These are phyloP conservation scores for Blumeria hordei DNA, from an alignment of 2,329 filamentous ascomycete genomes.

Conservation along the genomic window DNA sequence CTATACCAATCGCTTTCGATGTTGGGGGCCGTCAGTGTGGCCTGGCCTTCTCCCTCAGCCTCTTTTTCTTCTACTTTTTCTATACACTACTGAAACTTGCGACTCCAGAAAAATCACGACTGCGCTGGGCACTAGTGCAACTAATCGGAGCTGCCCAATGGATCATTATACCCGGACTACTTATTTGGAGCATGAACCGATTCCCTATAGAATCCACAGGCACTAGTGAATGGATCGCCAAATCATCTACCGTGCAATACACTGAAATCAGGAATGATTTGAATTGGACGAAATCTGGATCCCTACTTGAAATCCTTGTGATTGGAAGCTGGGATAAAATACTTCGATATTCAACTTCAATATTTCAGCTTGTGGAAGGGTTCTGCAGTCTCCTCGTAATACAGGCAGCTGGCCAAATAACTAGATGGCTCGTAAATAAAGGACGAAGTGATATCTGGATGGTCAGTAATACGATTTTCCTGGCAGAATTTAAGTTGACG, in stretches of 20 bases:
- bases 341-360: conserved; percentile 70
- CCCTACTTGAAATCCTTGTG: conserved; percentile 54
- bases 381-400: conserved; percentile 95
- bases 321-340: conserved; percentile 77
- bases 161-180: conserved; percentile 58
- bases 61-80: conserved; percentile 76
- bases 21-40: conserved; percentile 88
- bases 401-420: conserved; percentile 82
- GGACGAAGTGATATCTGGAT: conserved; percentile 92
- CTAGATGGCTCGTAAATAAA: conserved; percentile 79
- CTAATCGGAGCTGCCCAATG: conserved; percentile 58
- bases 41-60: conserved; percentile 71
- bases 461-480: conserved; percentile 27
- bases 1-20: conserved; percentile 92
- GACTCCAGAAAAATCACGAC: conserved; percentile 54
- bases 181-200: conserved; percentile 89
- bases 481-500: conserved; percentile 3
- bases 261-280: too few species aligned
- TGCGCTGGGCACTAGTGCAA: conserved; percentile 47
- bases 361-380: conserved; percentile 85
- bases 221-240: conserved; percentile 47
- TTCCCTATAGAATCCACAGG: conserved; percentile 75
- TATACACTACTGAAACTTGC: conserved; percentile 60
- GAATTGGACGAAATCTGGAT: conserved; percentile 69
- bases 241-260: conserved; percentile 35